Base-by-base conservation (phyloP, 1,139 yeast species). In the Meyerozyma smithsonii region DNA sequence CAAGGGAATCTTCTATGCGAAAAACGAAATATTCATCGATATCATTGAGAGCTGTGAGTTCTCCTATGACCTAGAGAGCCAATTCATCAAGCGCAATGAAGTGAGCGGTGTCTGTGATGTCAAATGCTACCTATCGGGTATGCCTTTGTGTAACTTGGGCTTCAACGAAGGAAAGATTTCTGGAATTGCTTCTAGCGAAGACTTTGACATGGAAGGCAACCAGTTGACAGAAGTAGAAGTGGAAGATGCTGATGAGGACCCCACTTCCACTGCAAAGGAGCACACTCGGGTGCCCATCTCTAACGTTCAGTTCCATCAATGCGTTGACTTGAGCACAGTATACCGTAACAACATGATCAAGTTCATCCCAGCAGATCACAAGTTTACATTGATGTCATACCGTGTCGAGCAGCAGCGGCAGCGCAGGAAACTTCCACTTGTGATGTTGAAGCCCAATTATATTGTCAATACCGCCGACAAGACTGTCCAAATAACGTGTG, bases 281-380 rank as follows among this genome's bases (percentile, higher is more conserved):
- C 50, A 45, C 21, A 17, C 24, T 8, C 47, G 53, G 34, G 59
- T 66, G 2, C 74, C 74, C 2, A 61, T 69, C 19, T 49, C 66
- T n/a, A 67, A 67, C 44, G 67, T 69, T 34, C 75, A 68, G 49
- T 71, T 69, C 44, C 76, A 71, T 40, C 77, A 70, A 54, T 71
- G 76, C 49, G 67, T 69, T 4, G 64, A 69, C 43, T 52, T 71
- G 20, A 63, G 65, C 16, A 52, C 69, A 12, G 55, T 71, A 11
- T 69, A 70, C 47, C 51, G 59, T 16, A 62, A 68, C 11, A 68
- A 68, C 46, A 47, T 69, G 21, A 61, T 71, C 28, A 57, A 61
- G n/a, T 71, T 71, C 46, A 65, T 66, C 4, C 77, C 77, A 1
- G 76, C 77, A 0, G 77, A 71, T 42, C 75, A 69, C 43, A 60